These are phyloP conservation scores for Myrmaecium sp. DNA, from an alignment of 2,329 filamentous ascomycete genomes.

Conservation along the genomic window DNA sequence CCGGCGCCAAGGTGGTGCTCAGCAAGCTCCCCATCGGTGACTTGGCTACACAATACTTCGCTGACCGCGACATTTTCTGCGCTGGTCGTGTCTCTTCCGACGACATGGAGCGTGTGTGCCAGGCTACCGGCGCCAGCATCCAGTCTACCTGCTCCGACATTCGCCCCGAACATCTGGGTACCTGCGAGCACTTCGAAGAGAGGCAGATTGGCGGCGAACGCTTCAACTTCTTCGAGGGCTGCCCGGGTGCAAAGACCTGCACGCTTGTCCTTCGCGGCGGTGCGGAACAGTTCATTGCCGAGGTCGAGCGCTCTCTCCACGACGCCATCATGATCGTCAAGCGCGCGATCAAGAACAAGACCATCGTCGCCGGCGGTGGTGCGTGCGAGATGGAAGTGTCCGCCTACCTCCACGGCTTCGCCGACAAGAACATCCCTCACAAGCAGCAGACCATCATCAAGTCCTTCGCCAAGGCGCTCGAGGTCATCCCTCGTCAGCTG, in stretches of 20 bases:
- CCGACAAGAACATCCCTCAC: slow-evolving; percentile 79
- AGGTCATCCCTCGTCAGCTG: slow-evolving; percentile 89
- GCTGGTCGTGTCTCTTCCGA: slow-evolving; percentile 81
- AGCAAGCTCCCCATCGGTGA: slow-evolving; percentile 96
- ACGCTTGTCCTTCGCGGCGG: slow-evolving; percentile 88
- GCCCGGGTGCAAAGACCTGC: slow-evolving; percentile 89
- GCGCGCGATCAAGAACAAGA: slow-evolving; percentile 86
- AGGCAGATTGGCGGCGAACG: slow-evolving; percentile 92
- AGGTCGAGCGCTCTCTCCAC: slow-evolving; percentile 93
- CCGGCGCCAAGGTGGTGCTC: slow-evolving; percentile 90
- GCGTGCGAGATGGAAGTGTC: slow-evolving; percentile 95
- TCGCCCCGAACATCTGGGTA: slow-evolving; percentile 67
- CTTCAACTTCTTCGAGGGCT: slow-evolving; percentile 97
- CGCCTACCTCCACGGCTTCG: slow-evolving; percentile 79
- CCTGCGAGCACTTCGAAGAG: slow-evolving; percentile 83
- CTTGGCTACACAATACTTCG: slow-evolving; percentile 92
- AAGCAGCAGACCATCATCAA: slow-evolving; percentile 98
- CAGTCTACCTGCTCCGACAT: slow-evolving; percentile 1
- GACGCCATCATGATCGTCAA: slow-evolving; percentile 99
- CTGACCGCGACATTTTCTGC: slow-evolving; percentile 95
- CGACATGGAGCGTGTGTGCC: slow-evolving; percentile 90
- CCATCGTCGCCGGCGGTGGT: slow-evolving; percentile 88
- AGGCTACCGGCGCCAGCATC: slow-evolving; percentile 48
- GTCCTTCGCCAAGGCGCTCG: slow-evolving; percentile 89
- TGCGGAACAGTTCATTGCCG: slow-evolving; percentile 97